phyloP scores from a whole-genome alignment of 495 filamentous ascomycete genomes.

The Trichoderma erinaceum region DNA sequence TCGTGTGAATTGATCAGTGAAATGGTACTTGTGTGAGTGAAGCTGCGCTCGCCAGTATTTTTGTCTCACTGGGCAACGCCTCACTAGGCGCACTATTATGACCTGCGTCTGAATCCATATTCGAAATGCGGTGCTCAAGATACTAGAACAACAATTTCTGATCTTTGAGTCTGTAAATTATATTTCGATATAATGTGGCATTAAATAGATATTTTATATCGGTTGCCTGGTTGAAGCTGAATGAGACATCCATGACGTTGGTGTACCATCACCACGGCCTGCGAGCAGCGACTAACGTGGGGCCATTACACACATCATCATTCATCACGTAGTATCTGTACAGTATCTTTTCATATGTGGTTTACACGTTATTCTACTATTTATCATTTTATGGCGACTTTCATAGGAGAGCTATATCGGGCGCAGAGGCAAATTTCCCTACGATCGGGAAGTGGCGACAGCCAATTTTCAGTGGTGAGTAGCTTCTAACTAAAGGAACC shows the following conservation, averaged over 20 bases:
- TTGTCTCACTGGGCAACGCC: neutral
- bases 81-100: neutral
- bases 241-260: conserved; percentile 6
- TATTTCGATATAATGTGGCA: neutral
- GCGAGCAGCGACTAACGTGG: neutral
- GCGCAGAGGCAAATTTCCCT: too few species aligned
- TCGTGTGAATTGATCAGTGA: too few species aligned
- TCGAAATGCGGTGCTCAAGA: neutral
- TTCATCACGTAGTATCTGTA: neutral
- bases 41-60: neutral
- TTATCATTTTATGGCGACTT: too few species aligned
- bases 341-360: too few species aligned
- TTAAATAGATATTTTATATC: neutral
- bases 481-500: too few species aligned
- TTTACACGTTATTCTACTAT: too few species aligned
- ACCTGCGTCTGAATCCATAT: neutral
- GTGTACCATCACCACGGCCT: neutral
- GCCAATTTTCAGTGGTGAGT: too few species aligned
- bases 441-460: too few species aligned
- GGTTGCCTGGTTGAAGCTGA: neutral
- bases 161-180: neutral
- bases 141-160: neutral
- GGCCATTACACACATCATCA: neutral
- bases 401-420: too few species aligned
- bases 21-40: neutral